Base-by-base conservation (phyloP, 176 grass and related monocot genomes). In the Oryza nivara region DNA sequence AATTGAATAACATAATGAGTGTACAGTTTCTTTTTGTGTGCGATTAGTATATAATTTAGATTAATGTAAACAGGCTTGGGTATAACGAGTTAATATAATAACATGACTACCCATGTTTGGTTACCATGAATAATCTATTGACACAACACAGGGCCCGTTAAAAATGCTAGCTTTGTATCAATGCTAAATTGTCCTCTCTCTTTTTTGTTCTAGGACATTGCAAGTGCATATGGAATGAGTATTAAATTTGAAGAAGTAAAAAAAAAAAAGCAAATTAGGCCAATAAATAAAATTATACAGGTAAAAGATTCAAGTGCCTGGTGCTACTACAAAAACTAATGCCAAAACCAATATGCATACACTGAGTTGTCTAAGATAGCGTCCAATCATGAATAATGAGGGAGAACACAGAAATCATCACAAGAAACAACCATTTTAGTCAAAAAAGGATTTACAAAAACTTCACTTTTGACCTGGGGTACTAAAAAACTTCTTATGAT, bases 361-460 rank as follows among this genome's bases (percentile, higher is more conserved):
- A 61, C 68, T 64, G 23, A 7, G 68, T 80, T 73, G 19, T 45
- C 54, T 40, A 80, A 67, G 47, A 78, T 78, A 86, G 64, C 49
- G 5, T 40, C 67, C 11, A 61, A 72, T 35, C 40, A 60, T 45
- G 43, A 51, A 86, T 25, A 38, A 72, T 11, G 6, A 79, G 9
- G 43, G 9, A 11, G 61, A 20, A 52, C 9, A 74, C 7, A 25
- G 36, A 65, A 36, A 86, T n/a, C 28, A 67, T 51, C 9, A 67
- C 20, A 6, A 66, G 1, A 64, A 60, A 51, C 9, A 5, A 74
- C 4, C 7, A n/a, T 49, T 65, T 65, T 79, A 28, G 38, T 68
- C 60, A 86, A 74, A 72, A 45, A 65, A 15, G 11, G 5, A 7
- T 17, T 17, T 52, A 6, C 15, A 52, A 52, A 52, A 52, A 52